Conservation (phyloP, 164 flowering plant genomes). For the Magnolia kwangsiensis region DNA sequence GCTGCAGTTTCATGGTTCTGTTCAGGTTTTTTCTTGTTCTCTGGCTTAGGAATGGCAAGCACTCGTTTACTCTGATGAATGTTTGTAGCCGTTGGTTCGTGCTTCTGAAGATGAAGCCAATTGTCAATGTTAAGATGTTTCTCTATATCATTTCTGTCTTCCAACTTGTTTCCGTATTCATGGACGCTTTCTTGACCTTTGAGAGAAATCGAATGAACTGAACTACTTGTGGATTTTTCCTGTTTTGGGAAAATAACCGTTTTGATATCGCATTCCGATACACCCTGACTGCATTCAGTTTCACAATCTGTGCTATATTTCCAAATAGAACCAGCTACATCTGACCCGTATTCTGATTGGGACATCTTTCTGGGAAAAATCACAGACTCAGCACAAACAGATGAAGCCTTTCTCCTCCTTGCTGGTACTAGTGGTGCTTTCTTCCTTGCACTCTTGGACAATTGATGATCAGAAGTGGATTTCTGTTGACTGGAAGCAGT, state of each 20-base stretch:
- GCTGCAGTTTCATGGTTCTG: neutral
- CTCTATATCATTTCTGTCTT: constrained; percentile 6
- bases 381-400: constrained; percentile 39
- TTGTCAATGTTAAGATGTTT: constrained; percentile 25
- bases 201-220: constrained; percentile 10
- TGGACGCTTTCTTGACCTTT: constrained; percentile 5
- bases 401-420: constrained; percentile 29
- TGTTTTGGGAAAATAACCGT: constrained; percentile 21
- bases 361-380: constrained; percentile 30
- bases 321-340: constrained; percentile 27
- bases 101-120: constrained; percentile 34
- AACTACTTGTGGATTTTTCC: constrained; percentile 15
- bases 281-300: constrained; percentile 39
- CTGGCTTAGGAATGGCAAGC: constrained; percentile 24
- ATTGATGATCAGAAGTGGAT: constrained; percentile 24
- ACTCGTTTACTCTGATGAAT: constrained; percentile 24
- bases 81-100: constrained; percentile 12
- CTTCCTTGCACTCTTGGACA: constrained; percentile 10
- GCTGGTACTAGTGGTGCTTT: constrained; percentile 7
- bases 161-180: constrained; percentile 7
- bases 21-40: constrained; percentile 14
- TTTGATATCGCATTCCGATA: constrained; percentile 41
- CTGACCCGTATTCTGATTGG: constrained; percentile 38
- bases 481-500: constrained; percentile 52
- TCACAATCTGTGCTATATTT: constrained; percentile 29